Conservation (phyloP, 257 asterid species). For the Ilex aquifolium region DNA sequence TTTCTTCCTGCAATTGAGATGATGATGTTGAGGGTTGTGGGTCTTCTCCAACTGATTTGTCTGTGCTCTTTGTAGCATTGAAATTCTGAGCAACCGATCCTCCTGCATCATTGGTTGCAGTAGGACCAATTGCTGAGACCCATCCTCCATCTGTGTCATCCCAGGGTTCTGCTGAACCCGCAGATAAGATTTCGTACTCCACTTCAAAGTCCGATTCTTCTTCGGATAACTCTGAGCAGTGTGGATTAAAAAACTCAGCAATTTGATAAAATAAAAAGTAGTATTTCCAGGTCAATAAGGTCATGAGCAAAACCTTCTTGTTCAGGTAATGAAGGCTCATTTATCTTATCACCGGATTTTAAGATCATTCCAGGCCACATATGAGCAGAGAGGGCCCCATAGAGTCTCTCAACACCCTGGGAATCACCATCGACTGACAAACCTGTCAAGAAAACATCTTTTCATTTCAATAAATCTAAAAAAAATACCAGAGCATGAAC, state of each 20-base stretch:
- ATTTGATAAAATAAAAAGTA: not conserved
- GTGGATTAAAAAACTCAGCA: not conserved
- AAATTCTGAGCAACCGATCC: slow-evolving; percentile 24
- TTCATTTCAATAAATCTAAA: too few relatives aligned
- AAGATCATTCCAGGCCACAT: slow-evolving; percentile 99
- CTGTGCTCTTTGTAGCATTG: slow-evolving; percentile 19
- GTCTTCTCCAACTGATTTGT: slow-evolving; percentile 24
- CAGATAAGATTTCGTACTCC: slow-evolving; percentile 66
- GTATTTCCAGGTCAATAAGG: slow-evolving; percentile 1
- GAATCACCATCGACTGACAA: slow-evolving; percentile 70
- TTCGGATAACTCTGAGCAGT: slow-evolving; percentile 59
- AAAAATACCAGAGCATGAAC: too few relatives aligned
- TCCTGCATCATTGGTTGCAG: slow-evolving; percentile 26
- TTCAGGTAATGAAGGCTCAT: slow-evolving; percentile 68
- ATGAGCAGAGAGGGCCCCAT: slow-evolving; percentile 87
- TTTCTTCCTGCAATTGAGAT: slow-evolving; percentile 28
- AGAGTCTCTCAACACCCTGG: slow-evolving; percentile 85
- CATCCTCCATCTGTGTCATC: slow-evolving; percentile 52
- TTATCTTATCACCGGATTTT: slow-evolving; percentile 82
- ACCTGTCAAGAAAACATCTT: slow-evolving; percentile 22
- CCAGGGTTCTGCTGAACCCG: slow-evolving; percentile 82
- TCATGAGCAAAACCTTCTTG: slow-evolving; percentile 47
- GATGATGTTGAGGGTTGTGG: slow-evolving; percentile 39
- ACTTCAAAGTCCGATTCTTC: slow-evolving; percentile 74
- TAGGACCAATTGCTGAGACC: slow-evolving; percentile 58